Evolutionary conservation across 108 stramenopile species (phyloP).

Genomic region (Parmales sp.): DNA sequence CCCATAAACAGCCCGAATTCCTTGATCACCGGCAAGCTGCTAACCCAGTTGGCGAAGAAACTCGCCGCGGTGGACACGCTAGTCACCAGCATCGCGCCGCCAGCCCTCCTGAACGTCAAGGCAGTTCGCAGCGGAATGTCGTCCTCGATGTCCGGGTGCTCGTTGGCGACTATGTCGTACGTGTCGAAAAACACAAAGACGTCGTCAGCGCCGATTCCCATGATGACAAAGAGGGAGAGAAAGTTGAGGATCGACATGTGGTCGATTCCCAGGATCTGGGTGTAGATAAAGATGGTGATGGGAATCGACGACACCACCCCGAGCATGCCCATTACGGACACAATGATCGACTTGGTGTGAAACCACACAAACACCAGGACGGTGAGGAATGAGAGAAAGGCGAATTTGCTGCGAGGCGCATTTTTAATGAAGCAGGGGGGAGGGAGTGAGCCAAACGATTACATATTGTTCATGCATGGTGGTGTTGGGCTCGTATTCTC

Average conservation of each 20-base stretch:
- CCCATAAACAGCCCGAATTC: conserved; percentile 12
- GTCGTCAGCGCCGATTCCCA: conserved; percentile 29
- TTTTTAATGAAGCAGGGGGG: too few relatives aligned
- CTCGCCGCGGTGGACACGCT: background rate
- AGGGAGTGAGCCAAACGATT: too few relatives aligned
- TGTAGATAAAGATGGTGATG: conserved; percentile 16
- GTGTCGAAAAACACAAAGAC: conserved; percentile 23
- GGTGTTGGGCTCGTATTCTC: too few relatives aligned
- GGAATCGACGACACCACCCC: conserved; percentile 12
- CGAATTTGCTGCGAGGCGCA: background rate
- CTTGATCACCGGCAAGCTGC: background rate
- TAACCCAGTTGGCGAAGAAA: conserved; percentile 11
- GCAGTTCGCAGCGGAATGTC: background rate
- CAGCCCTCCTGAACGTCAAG: background rate
- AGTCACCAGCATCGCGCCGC: conserved; percentile 10
- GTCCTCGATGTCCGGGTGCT: background rate
- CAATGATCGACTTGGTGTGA: background rate
- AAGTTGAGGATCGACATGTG: conserved; percentile 17
- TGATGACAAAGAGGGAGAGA: conserved; percentile 23
- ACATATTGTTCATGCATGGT: too few relatives aligned
- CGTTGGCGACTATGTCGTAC: conserved; percentile 9
- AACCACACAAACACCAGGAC: conserved; percentile 10
- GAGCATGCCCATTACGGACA: conserved; percentile 8
- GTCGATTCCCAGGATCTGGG: conserved; percentile 12
- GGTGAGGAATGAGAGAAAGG: background rate